Evolutionary conservation across 2,329 filamentous ascomycete genomes (phyloP).

Genomic region (Sclerotinia nivalis): DNA sequence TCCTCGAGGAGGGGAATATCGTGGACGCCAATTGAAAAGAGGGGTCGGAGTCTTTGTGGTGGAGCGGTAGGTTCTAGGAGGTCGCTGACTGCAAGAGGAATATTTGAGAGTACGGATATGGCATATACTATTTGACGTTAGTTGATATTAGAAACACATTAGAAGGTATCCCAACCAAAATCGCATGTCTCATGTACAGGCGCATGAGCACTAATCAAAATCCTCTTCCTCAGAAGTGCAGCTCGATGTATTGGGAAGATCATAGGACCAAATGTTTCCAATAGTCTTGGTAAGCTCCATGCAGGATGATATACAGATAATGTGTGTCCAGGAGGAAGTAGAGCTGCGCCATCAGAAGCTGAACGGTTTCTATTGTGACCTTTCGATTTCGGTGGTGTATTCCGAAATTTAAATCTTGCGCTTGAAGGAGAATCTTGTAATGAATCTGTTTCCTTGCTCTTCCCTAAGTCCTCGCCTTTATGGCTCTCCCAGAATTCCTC

Average conservation of each 20-base stretch:
- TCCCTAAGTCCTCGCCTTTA: conserved; percentile 42
- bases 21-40: conserved; percentile 93
- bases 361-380: conserved; percentile 59
- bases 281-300: conserved; percentile 72
- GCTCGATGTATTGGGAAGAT: conserved; percentile 90
- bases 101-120: conserved; percentile 87
- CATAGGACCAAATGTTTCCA: conserved; percentile 85
- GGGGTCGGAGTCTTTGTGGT: conserved; percentile 68
- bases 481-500: conserved; percentile 79
- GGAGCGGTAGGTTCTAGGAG: conserved; percentile 64
- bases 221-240: conserved; percentile 81
- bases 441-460: conserved; percentile 34
- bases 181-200: conserved; percentile 86
- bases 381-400: conserved; percentile 40
- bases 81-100: conserved; percentile 72
- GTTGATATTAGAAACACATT: conserved; percentile 21
- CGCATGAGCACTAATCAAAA: conserved; percentile 81
- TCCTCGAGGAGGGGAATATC: conserved; percentile 79
- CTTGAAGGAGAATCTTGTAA: conserved; percentile 43
- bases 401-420: conserved; percentile 48
- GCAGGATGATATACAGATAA: conserved; percentile 83
- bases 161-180: conserved; percentile 63
- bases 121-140: conserved; percentile 70
- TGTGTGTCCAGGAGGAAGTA: conserved; percentile 61
- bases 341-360: conserved; percentile 60